Conservation (phyloP, 2,329 filamentous ascomycete species). For the Fonsecaea nubica region DNA sequence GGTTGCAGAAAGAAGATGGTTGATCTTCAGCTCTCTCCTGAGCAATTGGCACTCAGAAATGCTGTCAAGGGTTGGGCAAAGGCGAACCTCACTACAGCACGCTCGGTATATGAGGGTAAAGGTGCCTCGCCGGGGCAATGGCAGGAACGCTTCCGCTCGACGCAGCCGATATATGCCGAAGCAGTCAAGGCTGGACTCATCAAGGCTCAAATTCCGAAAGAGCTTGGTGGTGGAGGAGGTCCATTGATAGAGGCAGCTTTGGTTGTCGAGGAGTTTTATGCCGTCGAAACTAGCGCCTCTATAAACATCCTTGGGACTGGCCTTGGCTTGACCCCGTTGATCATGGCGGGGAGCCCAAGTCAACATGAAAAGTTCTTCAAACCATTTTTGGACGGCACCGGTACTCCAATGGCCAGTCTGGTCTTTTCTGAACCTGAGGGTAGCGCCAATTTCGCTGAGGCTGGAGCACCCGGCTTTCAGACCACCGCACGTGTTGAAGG, state of each 20-base stretch:
- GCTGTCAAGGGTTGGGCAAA: constrained; percentile 27
- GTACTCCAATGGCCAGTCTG: constrained; percentile 58
- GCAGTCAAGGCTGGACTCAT: constrained; percentile 56
- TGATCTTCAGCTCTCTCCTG: constrained; percentile 30
- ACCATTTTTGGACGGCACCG: constrained; percentile 56
- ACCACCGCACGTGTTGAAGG: constrained; percentile 59
- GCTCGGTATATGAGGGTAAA: constrained; percentile 27
- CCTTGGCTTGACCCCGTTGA: constrained; percentile 60
- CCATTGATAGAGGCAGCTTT: constrained; percentile 58
- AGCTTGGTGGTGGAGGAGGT: constrained; percentile 55
- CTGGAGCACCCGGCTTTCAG: constrained; percentile 55
- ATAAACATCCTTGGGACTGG: constrained; percentile 61
- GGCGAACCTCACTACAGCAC: constrained; percentile 22
- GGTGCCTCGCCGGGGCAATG: constrained; percentile 5
- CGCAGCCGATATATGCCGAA: constrained; percentile 54
- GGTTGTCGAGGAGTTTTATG: constrained; percentile 61
- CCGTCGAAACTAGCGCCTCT: constrained; percentile 57
- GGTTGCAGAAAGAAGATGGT: constrained; percentile 13
- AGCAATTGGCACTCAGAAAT: constrained; percentile 29
- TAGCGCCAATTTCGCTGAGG: constrained; percentile 60
- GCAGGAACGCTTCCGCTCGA: constrained; percentile 56
- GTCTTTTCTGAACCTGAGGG: constrained; percentile 61
- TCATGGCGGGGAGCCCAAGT: constrained; percentile 52
- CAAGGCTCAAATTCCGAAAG: constrained; percentile 55
- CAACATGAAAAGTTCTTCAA: constrained; percentile 54